Conservation (phyloP, 2,329 filamentous ascomycete genomes). For the Nemania abortiva region DNA sequence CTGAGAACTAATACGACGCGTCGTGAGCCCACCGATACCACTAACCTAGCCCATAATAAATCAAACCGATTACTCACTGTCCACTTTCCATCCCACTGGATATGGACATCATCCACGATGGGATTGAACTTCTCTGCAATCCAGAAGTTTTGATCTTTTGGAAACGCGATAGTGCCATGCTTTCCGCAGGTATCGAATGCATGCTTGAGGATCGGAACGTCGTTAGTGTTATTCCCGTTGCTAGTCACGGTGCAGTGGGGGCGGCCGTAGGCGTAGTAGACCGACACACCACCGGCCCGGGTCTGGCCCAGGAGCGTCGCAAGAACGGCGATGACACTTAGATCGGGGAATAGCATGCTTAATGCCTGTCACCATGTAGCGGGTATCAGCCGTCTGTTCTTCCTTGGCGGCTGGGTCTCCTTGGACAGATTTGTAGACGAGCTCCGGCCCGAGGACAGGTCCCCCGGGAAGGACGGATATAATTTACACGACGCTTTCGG, state of each 20-base stretch:
- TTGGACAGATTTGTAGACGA: not conserved
- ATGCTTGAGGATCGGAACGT: constrained; percentile 46
- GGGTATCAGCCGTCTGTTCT: not conserved
- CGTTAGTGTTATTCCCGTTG: constrained; percentile 39
- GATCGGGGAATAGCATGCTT: constrained; percentile 7
- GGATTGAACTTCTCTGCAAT: constrained; percentile 64
- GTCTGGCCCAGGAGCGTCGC: not conserved
- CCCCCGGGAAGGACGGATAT: not conserved
- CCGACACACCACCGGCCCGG: constrained; percentile 14
- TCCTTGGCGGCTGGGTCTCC: not conserved
- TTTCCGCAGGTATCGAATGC: constrained; percentile 46
- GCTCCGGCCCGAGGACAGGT: not conserved
- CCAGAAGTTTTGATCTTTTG: constrained; percentile 62
- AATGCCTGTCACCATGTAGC: not conserved
- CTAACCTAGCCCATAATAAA: too few relatives aligned
- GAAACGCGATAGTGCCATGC: constrained; percentile 61
- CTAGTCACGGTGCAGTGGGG: constrained; percentile 43
- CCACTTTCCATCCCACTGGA: constrained; percentile 67
- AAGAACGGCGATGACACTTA: not conserved
- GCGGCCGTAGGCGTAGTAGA: constrained; percentile 15
- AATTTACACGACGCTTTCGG: constrained; percentile 2
- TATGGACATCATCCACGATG: constrained; percentile 60
- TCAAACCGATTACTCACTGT: constrained; percentile 39
- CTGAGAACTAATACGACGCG: constrained; percentile 52
- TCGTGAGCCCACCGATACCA: not conserved